These are phyloP conservation scores for Blastobotrys persicus DNA, from an alignment of 1,139 yeast species.

Conservation along the genomic window DNA sequence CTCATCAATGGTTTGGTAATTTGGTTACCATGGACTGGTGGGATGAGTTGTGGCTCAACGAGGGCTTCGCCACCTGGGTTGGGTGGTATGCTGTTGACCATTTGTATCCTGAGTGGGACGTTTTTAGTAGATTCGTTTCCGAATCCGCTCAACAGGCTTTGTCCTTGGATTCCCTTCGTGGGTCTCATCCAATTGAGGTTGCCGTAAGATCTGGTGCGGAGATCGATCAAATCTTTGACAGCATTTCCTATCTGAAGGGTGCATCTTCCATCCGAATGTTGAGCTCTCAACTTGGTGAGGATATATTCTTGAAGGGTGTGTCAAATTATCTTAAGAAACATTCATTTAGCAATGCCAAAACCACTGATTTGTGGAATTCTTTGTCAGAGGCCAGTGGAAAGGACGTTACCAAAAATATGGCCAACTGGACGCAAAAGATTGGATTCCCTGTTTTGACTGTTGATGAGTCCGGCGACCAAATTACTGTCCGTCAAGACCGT, in stretches of 20 bases:
- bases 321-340: slow-evolving; percentile 67
- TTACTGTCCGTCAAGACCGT: slow-evolving; percentile 66
- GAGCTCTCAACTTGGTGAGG: slow-evolving; percentile 72
- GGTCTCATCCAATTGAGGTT: slow-evolving; percentile 85
- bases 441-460: slow-evolving; percentile 83
- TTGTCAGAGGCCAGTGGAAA: slow-evolving; percentile 70
- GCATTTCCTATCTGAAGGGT: slow-evolving; percentile 81
- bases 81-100: slow-evolving; percentile 76
- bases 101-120: slow-evolving; percentile 83
- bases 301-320: slow-evolving; percentile 73
- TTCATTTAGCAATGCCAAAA: slow-evolving; percentile 72
- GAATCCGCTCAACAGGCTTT: slow-evolving; percentile 71
- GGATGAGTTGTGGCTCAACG: slow-evolving; percentile 91
- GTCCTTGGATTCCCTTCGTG: slow-evolving; percentile 67
- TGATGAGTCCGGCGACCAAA: slow-evolving; percentile 43
- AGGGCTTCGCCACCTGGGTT: slow-evolving; percentile 92
- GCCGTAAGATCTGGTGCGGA: slow-evolving; percentile 80
- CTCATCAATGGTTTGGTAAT: slow-evolving; percentile 94
- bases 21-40: slow-evolving; percentile 93
- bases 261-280: slow-evolving; percentile 77
- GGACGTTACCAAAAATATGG: slow-evolving; percentile 71
- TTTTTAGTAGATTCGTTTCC: slow-evolving; percentile 70
- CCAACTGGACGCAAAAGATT: slow-evolving; percentile 75
- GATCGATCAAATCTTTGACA: slow-evolving; percentile 84
- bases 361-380: slow-evolving; percentile 78